Evolutionary conservation across 2,329 filamentous ascomycete species (phyloP).

Genomic region (Fusarium scirpi): DNA sequence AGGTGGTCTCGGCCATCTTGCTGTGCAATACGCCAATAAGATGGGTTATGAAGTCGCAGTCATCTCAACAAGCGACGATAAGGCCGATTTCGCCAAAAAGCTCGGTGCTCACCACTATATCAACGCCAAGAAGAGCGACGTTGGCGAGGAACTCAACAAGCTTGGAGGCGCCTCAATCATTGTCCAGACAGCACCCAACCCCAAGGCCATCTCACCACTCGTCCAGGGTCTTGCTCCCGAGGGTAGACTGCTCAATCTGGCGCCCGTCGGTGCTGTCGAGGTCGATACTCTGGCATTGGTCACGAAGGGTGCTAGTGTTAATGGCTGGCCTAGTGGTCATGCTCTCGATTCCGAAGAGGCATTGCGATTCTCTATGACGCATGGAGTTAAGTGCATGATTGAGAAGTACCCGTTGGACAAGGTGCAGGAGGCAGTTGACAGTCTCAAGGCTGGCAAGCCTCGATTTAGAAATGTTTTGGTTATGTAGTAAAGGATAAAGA

Average conservation of each 20-base stretch:
- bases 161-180: slow-evolving; percentile 73
- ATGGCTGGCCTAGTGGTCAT: slow-evolving; percentile 73
- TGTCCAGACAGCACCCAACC: slow-evolving; percentile 72
- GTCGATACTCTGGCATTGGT: slow-evolving; percentile 59
- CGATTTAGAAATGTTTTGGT: slow-evolving; percentile 60
- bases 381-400: slow-evolving; percentile 73
- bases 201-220: slow-evolving; percentile 65
- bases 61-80: slow-evolving; percentile 73
- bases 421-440: slow-evolving; percentile 59
- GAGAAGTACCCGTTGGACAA: slow-evolving; percentile 72
- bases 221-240: slow-evolving; percentile 64
- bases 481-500: slow-evolving; percentile 2
- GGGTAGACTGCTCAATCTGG: slow-evolving; percentile 72
- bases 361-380: slow-evolving; percentile 71
- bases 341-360: slow-evolving; percentile 74
- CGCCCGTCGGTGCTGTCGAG: slow-evolving; percentile 61
- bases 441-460: slow-evolving; percentile 56
- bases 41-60: slow-evolving; percentile 82
- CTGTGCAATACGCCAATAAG: slow-evolving; percentile 78
- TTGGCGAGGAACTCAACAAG: slow-evolving; percentile 63
- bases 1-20: slow-evolving; percentile 81
- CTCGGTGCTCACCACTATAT: slow-evolving; percentile 61
- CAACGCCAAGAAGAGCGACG: slow-evolving; percentile 65
- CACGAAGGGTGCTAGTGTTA: slow-evolving; percentile 67
- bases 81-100: slow-evolving; percentile 72